Evolutionary conservation across 192 early-diverging fungal species (phyloP), one percentile per base, ranked within the genome.

Genomic region (Coemansia sp.): DNA sequence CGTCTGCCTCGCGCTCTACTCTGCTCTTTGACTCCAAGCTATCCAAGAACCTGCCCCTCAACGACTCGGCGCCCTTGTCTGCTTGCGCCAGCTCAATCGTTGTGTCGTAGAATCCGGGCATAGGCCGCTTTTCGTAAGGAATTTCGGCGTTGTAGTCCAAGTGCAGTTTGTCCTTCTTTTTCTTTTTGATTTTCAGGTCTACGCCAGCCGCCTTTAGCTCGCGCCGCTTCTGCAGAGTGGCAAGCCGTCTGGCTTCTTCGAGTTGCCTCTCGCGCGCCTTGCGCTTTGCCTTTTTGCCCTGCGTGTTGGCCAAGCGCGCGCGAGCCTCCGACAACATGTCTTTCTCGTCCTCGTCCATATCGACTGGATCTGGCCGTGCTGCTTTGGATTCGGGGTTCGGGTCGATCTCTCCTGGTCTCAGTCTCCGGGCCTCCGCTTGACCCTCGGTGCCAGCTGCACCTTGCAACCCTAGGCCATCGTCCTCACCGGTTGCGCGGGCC

Each of bases 331-430:
- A 95, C 23, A 99, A 86, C 97, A 99, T 99, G 78, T 99, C 97
- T 85, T 99, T 99, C 85, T 99, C 96, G 76, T 98, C 96, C 75
- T 98, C 96, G 64, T 99, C 97, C 97, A 99, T 99, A 74, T 99
- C 97, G 3, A 99, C 93, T 12, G 97, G 95, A 78, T 99, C 97
- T 2, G 97, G 97, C 11, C 96, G 86, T 1, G 97, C 97, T n/a
- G 97, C 93, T 69, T 95, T 95, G 1, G 91, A 89, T 80, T 99
- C 97, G 25, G 96, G 97, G 68, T 96, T 94, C 11, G 96, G 96
- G 79, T 99, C 95, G 46, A 99, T 95, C 80, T 98, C 96, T 45
- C 97, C 97, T 5, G 96, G 96, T 25, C 97, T 85, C 10, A 98
- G 78, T 32, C 87, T 93, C 45, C 91, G 91, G 6, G 84, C 85